Conservation (phyloP, 805 yeast genomes). For the Candida germanica region DNA sequence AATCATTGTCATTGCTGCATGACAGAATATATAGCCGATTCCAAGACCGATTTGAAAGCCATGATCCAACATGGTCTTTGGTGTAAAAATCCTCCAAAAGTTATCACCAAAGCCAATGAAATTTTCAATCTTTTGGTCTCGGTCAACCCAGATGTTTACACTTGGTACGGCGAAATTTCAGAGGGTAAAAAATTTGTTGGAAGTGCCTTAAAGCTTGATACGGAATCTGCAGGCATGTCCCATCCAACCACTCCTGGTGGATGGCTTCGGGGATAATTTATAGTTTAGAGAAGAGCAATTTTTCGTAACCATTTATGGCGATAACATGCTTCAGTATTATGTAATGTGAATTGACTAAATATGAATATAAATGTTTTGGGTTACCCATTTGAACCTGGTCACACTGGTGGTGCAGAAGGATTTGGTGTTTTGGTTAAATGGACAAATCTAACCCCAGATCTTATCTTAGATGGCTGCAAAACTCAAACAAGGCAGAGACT, state of each 20-base stretch:
- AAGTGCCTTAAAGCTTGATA: background rate
- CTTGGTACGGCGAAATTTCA: slow-evolving; percentile 8
- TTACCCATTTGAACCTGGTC: no score
- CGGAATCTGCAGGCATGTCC: background rate
- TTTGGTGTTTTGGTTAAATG: no score
- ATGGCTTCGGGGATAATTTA: slow-evolving; percentile 11
- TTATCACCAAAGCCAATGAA: slow-evolving; percentile 21
- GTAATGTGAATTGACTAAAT: no score
- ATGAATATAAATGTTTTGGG: no score
- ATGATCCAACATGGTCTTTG: slow-evolving; percentile 35
- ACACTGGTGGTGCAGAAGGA: no score
- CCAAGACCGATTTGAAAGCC: slow-evolving; percentile 21
- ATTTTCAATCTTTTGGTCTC: slow-evolving; percentile 14
- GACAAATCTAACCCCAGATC: no score
- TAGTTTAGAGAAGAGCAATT: slow-evolving; percentile 1
- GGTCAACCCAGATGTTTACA: slow-evolving; percentile 3
- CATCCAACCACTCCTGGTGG: slow-evolving; percentile 15
- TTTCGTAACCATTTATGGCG: background rate
- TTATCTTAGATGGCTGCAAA: no score
- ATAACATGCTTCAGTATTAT: no score
- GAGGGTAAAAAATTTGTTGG: slow-evolving; percentile 6
- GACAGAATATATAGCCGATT: slow-evolving; percentile 25
- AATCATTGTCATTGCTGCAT: slow-evolving; percentile 34
- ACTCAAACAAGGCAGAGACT: no score
- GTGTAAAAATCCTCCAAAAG: slow-evolving; percentile 19